These are phyloP conservation scores for Penicillium digitatum DNA, from an alignment of 2,329 filamentous ascomycete genomes.

Conservation along the genomic window DNA sequence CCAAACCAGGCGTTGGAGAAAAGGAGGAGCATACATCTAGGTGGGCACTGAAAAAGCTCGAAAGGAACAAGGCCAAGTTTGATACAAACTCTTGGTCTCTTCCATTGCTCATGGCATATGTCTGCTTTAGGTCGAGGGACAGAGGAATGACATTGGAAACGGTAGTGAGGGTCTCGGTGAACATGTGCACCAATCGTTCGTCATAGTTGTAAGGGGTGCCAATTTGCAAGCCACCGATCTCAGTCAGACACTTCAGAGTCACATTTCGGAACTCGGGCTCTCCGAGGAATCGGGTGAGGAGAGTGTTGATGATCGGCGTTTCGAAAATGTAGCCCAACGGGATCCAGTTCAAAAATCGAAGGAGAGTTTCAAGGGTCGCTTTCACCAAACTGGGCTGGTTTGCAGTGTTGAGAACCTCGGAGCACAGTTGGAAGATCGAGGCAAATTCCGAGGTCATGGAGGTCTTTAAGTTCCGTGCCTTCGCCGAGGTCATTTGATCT, in stretches of 20 bases:
- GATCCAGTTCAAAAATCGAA: constrained; percentile 99
- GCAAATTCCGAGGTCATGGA: constrained; percentile 99
- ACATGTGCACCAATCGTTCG: constrained; percentile 96
- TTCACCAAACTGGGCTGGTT: constrained; percentile 85
- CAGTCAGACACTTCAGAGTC: constrained; percentile 92
- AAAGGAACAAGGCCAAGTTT: constrained; percentile 91
- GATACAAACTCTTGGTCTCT: constrained; percentile 97
- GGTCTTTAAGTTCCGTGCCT: constrained; percentile 93
- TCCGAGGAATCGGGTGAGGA: constrained; percentile 87
- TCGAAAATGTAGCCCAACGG: constrained; percentile 98
- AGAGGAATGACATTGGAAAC: constrained; percentile 92
- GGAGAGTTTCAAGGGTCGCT: constrained; percentile 90
- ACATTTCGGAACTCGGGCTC: constrained; percentile 94
- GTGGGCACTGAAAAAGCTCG: constrained; percentile 94
- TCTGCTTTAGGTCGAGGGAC: constrained; percentile 81
- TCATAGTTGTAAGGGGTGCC: constrained; percentile 74
- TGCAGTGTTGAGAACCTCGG: constrained; percentile 87
- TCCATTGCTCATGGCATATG: constrained; percentile 86
- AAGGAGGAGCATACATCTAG: constrained; percentile 59
- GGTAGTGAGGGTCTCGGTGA: constrained; percentile 89
- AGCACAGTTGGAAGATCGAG: constrained; percentile 95
- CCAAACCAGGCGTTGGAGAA: neutral
- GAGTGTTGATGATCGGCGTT: constrained; percentile 89
- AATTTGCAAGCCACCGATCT: constrained; percentile 91
- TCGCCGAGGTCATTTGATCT: constrained; percentile 98